Conservation (phyloP, 257 asterid species). For the Misopates orontium region DNA sequence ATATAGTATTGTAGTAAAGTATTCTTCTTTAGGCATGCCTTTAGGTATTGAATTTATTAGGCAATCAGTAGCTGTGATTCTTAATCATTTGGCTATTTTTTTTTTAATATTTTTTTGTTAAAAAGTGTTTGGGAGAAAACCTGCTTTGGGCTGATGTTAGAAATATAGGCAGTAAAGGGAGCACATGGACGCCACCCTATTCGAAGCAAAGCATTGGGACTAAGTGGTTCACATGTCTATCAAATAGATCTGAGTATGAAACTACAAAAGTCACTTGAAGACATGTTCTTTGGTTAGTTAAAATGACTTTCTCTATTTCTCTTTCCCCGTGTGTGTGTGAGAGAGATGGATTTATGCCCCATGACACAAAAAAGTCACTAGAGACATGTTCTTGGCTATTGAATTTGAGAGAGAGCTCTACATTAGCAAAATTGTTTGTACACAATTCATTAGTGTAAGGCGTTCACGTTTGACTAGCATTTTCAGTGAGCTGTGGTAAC, state of each 20-base stretch:
- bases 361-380: conserved; percentile 14
- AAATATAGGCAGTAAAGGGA: too few relatives aligned
- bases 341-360: too few relatives aligned
- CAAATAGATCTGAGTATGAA: conserved; percentile 52
- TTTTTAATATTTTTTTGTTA: too few relatives aligned
- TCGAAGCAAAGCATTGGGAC: conserved; percentile 35
- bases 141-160: too few relatives aligned
- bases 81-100: too few relatives aligned
- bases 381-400: conserved; percentile 32
- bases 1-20: neutral
- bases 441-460: neutral
- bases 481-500: too few relatives aligned
- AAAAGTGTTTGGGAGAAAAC: too few relatives aligned
- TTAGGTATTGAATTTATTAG: neutral
- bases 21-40: neutral
- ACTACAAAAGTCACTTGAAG: conserved; percentile 42
- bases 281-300: conserved; percentile 34
- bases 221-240: conserved; percentile 71
- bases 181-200: conserved; percentile 48
- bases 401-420: conserved; percentile 21
- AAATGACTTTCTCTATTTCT: too few relatives aligned
- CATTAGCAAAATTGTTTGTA: neutral
- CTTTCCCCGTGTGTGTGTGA: too few relatives aligned
- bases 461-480: too few relatives aligned
- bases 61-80: too few relatives aligned